Percentiles rank a stretch among this genome's conserved stretches.
Evolutionary conservation across 1,284 basidiomycete genomes (phyloP).

Genomic region (Apiotrichum gamsii): DNA sequence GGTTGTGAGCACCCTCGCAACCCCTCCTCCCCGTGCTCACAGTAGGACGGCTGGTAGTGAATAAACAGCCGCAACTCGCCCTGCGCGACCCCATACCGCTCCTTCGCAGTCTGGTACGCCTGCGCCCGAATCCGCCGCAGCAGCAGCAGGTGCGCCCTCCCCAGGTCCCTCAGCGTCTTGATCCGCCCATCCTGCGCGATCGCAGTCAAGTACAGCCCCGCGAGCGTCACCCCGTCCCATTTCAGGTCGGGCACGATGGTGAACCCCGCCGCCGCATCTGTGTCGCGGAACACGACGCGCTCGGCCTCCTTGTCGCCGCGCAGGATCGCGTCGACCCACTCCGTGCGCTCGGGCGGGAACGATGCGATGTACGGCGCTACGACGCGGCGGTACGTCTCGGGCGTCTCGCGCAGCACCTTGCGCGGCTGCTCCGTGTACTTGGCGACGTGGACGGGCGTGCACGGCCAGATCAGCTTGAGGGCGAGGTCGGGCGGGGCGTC

Average conservation of each 20-base stretch:
- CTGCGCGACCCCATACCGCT: conserved; percentile 61
- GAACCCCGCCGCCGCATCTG: conserved; percentile 57
- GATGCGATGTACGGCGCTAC: conserved; percentile 71
- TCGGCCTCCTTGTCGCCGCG: conserved; percentile 71
- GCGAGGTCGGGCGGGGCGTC: conserved; percentile 35
- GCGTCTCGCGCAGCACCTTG: conserved; percentile 72
- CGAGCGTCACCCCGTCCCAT: conserved; percentile 71
- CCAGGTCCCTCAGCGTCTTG: conserved; percentile 65
- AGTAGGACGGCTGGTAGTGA: conserved; percentile 95
- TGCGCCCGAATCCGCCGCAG: conserved; percentile 58
- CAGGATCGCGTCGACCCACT: conserved; percentile 88
- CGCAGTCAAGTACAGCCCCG: conserved; percentile 63
- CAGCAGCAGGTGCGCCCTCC: conserved; percentile 59
- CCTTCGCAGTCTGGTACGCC: conserved; percentile 62
- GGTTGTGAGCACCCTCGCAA: background rate
- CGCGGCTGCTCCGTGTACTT: conserved; percentile 78
- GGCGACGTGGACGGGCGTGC: conserved; percentile 71
- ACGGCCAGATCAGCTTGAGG: conserved; percentile 70
- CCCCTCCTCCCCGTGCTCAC: conserved; percentile 51
- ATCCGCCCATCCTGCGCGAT: conserved; percentile 58
- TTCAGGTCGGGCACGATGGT: conserved; percentile 86
- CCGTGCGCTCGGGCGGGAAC: conserved; percentile 65
- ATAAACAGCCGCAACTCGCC: conserved; percentile 72
- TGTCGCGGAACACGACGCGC: conserved; percentile 63
- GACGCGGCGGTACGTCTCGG: conserved; percentile 60